Conservation (phyloP, 495 filamentous ascomycete species). For the Lichina pygmaea region DNA sequence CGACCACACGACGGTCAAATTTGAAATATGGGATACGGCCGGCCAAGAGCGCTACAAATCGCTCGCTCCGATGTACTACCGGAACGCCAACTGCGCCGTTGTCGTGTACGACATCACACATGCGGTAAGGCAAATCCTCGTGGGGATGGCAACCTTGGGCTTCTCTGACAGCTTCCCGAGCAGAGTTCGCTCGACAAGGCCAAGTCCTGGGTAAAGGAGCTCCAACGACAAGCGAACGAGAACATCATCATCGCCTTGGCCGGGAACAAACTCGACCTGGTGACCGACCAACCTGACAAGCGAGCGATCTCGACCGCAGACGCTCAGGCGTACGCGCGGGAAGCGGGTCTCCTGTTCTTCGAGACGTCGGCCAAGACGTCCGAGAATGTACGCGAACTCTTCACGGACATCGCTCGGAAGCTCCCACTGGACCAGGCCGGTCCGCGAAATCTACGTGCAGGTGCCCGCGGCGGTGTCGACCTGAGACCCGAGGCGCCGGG, state of each 20-base stretch:
- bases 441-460: constrained; percentile 50
- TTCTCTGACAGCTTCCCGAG: not conserved
- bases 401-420: constrained; percentile 96
- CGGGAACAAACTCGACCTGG: constrained; percentile 91
- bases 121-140: constrained; percentile 38
- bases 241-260: constrained; percentile 97
- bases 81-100: constrained; percentile 95
- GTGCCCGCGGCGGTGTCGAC: constrained; percentile 55
- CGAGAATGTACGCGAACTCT: constrained; percentile 82
- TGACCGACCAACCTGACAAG: constrained; percentile 73
- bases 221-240: constrained; percentile 95
- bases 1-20: constrained; percentile 94
- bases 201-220: constrained; percentile 97
- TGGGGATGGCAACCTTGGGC: constrained; percentile 4
- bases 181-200: constrained; percentile 94
- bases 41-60: constrained; percentile 98
- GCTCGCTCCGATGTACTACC: constrained; percentile 95
- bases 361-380: constrained; percentile 94
- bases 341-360: constrained; percentile 85
- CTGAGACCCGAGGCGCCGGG: constrained; percentile 50
- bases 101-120: constrained; percentile 99
- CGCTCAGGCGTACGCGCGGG: constrained; percentile 80
- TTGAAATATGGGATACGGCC: constrained; percentile 98
- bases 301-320: constrained; percentile 68
- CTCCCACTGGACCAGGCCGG: constrained; percentile 85